Percentiles rank a stretch among this genome's conserved stretches.
Evolutionary conservation across 441 rosid species (phyloP).

Genomic region (Flueggea neowawraea): DNA sequence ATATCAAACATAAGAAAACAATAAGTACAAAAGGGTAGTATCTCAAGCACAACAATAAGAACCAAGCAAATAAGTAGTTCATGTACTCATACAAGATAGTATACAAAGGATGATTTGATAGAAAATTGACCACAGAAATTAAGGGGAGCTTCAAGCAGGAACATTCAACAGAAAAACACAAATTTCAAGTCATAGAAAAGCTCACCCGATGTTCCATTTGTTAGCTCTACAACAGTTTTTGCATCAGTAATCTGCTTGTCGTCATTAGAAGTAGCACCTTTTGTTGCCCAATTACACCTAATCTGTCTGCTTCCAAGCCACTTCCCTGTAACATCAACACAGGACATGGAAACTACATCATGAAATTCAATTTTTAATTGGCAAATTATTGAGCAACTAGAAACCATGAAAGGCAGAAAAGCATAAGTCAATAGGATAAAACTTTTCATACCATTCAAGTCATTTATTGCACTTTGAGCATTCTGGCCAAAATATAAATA

Average conservation of each 20-base stretch:
- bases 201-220: conserved; percentile 61
- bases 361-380: no score
- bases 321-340: conserved; percentile 39
- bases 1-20: conserved; percentile 1
- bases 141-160: background rate
- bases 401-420: background rate
- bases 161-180: background rate
- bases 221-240: conserved; percentile 55
- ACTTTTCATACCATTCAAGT: conserved; percentile 53
- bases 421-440: background rate
- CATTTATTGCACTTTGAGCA: conserved; percentile 82
- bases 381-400: background rate
- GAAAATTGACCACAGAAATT: background rate
- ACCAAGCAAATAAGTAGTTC: background rate
- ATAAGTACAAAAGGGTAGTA: background rate
- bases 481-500: conserved; percentile 40
- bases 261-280: conserved; percentile 49
- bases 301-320: conserved; percentile 75
- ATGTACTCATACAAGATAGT: no score
- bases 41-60: background rate
- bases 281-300: conserved; percentile 75
- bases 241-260: conserved; percentile 53
- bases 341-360: conserved; percentile 5
- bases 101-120: background rate
- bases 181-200: background rate